phyloP scores from a whole-genome alignment of 805 yeast species.

The Candida tallmaniae region DNA sequence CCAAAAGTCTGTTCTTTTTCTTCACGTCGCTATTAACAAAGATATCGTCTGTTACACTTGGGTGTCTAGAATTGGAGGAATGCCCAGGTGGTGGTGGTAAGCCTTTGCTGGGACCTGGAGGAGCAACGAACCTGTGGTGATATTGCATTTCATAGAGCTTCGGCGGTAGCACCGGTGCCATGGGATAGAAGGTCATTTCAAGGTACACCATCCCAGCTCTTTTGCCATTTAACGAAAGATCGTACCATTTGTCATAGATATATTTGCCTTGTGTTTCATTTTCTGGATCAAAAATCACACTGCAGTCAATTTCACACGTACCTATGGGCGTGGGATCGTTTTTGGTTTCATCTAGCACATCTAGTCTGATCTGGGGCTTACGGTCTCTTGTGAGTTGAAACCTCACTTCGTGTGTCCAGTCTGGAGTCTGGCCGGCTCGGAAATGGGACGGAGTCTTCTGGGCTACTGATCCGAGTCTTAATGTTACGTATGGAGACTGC shows the following conservation, averaged over 20 bases:
- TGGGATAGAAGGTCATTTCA: conserved; percentile 88
- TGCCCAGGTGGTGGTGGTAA: conserved; percentile 13
- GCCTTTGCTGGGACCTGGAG: conserved; percentile 3
- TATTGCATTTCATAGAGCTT: conserved; percentile 17
- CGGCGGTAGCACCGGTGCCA: conserved; percentile 41
- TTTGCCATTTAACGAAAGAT: conserved; percentile 58
- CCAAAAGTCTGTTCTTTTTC: conserved; percentile 10
- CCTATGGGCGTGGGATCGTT: conserved; percentile 86
- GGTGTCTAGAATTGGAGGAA: conserved; percentile 10
- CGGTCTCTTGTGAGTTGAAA: conserved; percentile 63
- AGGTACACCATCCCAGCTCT: conserved; percentile 85
- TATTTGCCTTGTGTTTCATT: conserved; percentile 51
- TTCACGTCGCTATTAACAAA: conserved; percentile 13
- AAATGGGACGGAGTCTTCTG: conserved; percentile 71
- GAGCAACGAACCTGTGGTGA: conserved; percentile 1
- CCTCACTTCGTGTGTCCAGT: conserved; percentile 74
- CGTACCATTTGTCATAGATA: conserved; percentile 86
- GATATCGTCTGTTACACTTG: conserved; percentile 21
- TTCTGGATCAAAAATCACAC: conserved; percentile 58
- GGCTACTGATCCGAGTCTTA: conserved; percentile 77
- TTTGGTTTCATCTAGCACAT: conserved; percentile 80
- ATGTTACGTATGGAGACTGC: conserved; percentile 86
- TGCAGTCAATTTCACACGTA: conserved; percentile 70
- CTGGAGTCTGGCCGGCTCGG: conserved; percentile 93
- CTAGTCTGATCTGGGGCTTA: conserved; percentile 60